A percentile compares a stretch with the other conserved stretches of the same genome.
Conservation (phyloP, 2,329 filamentous ascomycete genomes). For the Colletotrichum echinochloae region DNA sequence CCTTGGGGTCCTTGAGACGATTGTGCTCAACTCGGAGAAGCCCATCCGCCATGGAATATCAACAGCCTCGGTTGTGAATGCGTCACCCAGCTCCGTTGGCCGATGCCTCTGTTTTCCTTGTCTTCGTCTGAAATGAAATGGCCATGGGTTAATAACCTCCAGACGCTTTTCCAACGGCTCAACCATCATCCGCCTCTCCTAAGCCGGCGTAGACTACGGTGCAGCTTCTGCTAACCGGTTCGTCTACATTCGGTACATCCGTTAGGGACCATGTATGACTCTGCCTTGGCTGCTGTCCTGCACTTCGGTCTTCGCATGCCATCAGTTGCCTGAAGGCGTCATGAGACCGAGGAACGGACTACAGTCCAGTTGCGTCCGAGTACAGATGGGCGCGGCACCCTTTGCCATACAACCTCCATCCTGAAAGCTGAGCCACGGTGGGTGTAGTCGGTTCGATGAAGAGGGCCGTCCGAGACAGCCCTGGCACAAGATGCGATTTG, state of each 20-base stretch:
- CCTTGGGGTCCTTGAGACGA: background rate
- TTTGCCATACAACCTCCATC: background rate
- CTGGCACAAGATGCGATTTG: background rate
- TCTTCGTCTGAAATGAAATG: slow-evolving; percentile 10
- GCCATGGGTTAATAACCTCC: background rate
- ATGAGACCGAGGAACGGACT: background rate
- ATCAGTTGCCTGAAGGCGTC: background rate
- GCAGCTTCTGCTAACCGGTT: background rate
- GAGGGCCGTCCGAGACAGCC: background rate
- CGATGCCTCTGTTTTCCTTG: background rate
- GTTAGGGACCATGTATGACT: background rate
- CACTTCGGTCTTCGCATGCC: background rate
- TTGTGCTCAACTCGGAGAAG: background rate
- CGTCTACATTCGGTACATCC: background rate
- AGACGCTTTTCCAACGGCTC: slow-evolving; percentile 8
- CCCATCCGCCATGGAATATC: background rate
- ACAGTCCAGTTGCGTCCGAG: background rate
- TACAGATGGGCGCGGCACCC: background rate
- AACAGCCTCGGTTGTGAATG: background rate
- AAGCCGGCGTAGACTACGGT: slow-evolving; percentile 11
- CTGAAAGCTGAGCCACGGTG: background rate
- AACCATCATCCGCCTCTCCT: background rate
- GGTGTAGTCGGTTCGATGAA: background rate
- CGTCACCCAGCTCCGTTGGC: background rate
- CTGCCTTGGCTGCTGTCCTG: background rate